Conservation (phyloP, 164 flowering plant genomes). For the Euptelea pleiosperma region DNA sequence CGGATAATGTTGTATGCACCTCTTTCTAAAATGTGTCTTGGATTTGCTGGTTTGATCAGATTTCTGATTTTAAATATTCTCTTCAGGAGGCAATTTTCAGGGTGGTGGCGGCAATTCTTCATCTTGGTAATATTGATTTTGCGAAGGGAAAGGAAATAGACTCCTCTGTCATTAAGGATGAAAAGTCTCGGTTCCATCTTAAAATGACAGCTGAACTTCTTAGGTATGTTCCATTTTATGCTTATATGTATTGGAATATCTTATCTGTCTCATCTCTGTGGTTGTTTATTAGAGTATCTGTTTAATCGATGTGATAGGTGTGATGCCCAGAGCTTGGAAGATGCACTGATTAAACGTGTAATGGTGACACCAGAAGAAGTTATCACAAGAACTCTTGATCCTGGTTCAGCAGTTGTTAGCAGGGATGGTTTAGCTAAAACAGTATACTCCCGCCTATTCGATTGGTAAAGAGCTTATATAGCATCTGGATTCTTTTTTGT, state of each 20-base stretch:
- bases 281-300: neutral
- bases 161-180: constrained; percentile 95
- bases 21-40: neutral
- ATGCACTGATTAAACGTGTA: constrained; percentile 86
- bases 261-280: neutral
- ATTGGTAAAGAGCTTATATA: constrained; percentile 57
- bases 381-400: constrained; percentile 95
- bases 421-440: constrained; percentile 98
- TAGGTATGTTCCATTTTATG: constrained; percentile 36
- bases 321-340: constrained; percentile 83
- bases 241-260: neutral
- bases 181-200: constrained; percentile 85
- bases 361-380: constrained; percentile 99
- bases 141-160: constrained; percentile 89
- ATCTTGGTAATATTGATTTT: constrained; percentile 91
- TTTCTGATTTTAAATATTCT: constrained; percentile 16
- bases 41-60: constrained; percentile 5
- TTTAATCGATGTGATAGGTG: constrained; percentile 48
- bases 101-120: constrained; percentile 96
- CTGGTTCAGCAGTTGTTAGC: constrained; percentile 76
- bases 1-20: neutral
- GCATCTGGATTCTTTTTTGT: neutral
- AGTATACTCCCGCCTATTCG: constrained; percentile 88
- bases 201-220: constrained; percentile 83
- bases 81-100: constrained; percentile 92